phyloP scores from a whole-genome alignment of 2,329 filamentous ascomycete genomes.

The Microsporum ferrugineum region DNA sequence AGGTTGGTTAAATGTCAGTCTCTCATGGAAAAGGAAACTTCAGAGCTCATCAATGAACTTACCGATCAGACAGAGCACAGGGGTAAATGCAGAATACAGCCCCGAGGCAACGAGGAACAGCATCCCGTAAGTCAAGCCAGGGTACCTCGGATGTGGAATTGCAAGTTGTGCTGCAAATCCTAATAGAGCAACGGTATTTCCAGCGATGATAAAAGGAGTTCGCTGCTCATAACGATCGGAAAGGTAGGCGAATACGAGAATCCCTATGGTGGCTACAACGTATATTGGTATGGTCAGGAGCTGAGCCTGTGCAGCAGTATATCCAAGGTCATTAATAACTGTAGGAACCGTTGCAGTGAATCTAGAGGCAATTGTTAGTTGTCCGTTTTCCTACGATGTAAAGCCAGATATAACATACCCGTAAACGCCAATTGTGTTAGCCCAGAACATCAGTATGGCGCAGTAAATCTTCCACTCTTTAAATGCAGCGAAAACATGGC shows the following conservation, averaged over 20 bases:
- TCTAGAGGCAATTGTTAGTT: constrained; percentile 12
- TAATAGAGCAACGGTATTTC: constrained; percentile 57
- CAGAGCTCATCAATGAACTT: not conserved
- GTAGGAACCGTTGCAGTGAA: constrained; percentile 20
- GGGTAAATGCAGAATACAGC: constrained; percentile 12
- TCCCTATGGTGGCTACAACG: constrained; percentile 17
- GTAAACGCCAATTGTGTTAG: constrained; percentile 17
- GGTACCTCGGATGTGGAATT: constrained; percentile 11
- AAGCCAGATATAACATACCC: constrained; percentile 10
- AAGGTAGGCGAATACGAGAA: constrained; percentile 19
- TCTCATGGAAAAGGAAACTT: not conserved
- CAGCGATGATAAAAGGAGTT: constrained; percentile 38
- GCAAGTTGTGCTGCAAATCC: constrained; percentile 48
- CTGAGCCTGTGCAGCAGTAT: constrained; percentile 32
- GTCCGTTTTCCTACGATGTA: constrained; percentile 9
- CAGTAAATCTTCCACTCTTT: constrained; percentile 39
- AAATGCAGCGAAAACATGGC: constrained; percentile 36
- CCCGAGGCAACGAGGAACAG: constrained; percentile 12
- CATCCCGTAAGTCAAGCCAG: constrained; percentile 13
- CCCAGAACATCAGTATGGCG: constrained; percentile 17
- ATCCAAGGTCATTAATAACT: constrained; percentile 27
- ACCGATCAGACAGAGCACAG: constrained; percentile 10
- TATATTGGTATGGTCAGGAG: constrained; percentile 26
- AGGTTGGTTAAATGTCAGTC: not conserved
- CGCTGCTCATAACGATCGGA: constrained; percentile 22